Evolutionary conservation across 176 grass and related monocot genomes (phyloP).

Genomic region (Avena sativa): DNA sequence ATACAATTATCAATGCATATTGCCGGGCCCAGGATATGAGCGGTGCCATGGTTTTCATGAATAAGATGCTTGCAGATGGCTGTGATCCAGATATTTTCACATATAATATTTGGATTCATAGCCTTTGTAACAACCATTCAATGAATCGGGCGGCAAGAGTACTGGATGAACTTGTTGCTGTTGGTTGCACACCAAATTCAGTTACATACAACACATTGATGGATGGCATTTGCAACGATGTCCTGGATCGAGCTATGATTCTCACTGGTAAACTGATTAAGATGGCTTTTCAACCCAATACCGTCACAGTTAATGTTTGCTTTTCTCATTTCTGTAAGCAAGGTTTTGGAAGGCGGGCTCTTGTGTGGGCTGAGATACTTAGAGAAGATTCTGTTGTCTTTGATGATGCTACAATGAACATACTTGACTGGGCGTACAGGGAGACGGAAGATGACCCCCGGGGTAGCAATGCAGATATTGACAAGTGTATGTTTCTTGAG

Average conservation of each 20-base stretch:
- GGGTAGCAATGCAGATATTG: conserved; percentile 41
- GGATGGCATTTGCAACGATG: conserved; percentile 75
- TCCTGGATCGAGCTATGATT: conserved; percentile 88
- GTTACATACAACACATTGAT: conserved; percentile 91
- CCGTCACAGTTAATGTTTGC: conserved; percentile 81
- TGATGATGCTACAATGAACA: conserved; percentile 86
- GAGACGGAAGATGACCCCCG: conserved; percentile 51
- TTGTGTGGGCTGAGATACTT: conserved; percentile 79
- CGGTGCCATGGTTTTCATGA: conserved; percentile 67
- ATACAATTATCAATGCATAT: conserved; percentile 85
- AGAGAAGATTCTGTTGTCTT: conserved; percentile 72
- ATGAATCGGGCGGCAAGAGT: conserved; percentile 68
- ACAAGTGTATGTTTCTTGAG: conserved; percentile 66
- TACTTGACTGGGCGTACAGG: conserved; percentile 76
- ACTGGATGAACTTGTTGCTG: conserved; percentile 72
- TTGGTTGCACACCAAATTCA: conserved; percentile 63
- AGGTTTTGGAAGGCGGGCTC: conserved; percentile 73
- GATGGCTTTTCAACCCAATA: conserved; percentile 85
- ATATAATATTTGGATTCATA: conserved; percentile 97
- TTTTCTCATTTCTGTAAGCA: conserved; percentile 96
- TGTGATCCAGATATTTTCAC: conserved; percentile 92
- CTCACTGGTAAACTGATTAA: conserved; percentile 84
- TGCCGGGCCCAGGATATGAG: conserved; percentile 69
- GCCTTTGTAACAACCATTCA: conserved; percentile 67
- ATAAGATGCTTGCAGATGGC: conserved; percentile 77